A percentile compares a stretch with the other conserved stretches of the same genome.
Conservation (phyloP, 1,139 yeast genomes). For the Magnusiomyces suaveolens region DNA sequence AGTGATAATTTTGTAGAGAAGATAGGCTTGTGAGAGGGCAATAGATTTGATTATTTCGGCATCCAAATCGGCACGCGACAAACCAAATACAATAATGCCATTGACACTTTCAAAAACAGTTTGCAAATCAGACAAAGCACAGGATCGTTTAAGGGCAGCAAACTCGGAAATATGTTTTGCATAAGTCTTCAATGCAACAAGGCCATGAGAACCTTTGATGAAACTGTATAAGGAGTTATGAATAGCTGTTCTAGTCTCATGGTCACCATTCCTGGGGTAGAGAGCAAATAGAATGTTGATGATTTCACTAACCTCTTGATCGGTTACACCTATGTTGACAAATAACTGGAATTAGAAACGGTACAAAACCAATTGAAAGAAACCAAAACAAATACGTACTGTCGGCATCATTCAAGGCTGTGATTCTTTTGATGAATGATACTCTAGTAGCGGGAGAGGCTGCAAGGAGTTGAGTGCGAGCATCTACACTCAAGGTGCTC, state of each 20-base stretch:
- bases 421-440: conserved; percentile 9
- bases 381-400: conserved; percentile 3
- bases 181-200: conserved; percentile 25
- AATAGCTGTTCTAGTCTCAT: conserved; percentile 39
- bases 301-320: conserved; percentile 14
- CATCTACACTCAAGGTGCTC: conserved; percentile 11
- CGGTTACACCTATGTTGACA: conserved; percentile 5
- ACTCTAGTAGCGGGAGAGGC: conserved; percentile 10
- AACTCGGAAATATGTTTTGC: conserved; percentile 27
- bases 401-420: conserved; percentile 4
- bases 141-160: conserved; percentile 30
- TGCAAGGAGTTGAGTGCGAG: conserved; percentile 8
- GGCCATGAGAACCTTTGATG: conserved; percentile 30
- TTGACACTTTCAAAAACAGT: conserved; percentile 52
- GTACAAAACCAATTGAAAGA: background rate
- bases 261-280: conserved; percentile 44
- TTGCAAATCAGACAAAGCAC: conserved; percentile 48
- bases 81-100: conserved; percentile 22
- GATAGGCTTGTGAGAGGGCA: conserved; percentile 22
- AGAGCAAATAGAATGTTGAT: conserved; percentile 36
- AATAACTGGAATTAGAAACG: background rate
- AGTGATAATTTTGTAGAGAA: conserved; percentile 22
- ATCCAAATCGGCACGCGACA: conserved; percentile 12
- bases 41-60: conserved; percentile 15
- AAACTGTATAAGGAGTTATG: conserved; percentile 34